Evolutionary conservation across 2,329 filamentous ascomycete genomes (phyloP), one percentile per base, ranked within the genome.

Genomic region (Cladosporium sphaerospermum): DNA sequence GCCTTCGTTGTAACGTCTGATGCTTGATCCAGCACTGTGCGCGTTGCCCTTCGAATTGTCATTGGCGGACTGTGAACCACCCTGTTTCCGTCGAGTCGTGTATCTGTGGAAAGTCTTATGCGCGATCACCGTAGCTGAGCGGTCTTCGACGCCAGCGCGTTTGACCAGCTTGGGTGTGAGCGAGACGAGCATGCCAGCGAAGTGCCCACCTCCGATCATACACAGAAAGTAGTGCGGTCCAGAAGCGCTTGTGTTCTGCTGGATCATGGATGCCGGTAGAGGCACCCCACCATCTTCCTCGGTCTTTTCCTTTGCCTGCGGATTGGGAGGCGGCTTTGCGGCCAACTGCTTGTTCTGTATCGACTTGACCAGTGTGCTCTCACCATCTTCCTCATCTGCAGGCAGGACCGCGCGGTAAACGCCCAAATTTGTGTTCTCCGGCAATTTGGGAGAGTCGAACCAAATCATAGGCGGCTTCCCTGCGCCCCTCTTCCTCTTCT

Each of bases 81-180:
- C 93, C 69, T 99, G 93, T 69, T 99, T 99, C 60, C 93, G 81
- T 59, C 93, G 80, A 5, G 93, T 99, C 0, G 95, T 99, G 67
- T 99, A 99, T 54, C 93, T 82, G 69, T 99, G 95, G 69, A 97
- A 99, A 0, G 92, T 96, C 75, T 99, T 99, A 71, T 97, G 92
- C 0, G 90, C 92, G 42, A 96, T 78, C 0, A 97, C 89, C 0
- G 86, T 86, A 5, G 92, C 89, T 64, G 95, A 88, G 50, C 89
- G 80, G 59, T 95, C 90, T 66, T 95, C 81, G 1, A 86, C 78
- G 0, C 87, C 86, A 13, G 78, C 74, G 49, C 82, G 82, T 66
- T 88, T 92, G 36, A 82, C 81, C 50, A 86, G 76, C 57, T 90
- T 88, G 0, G 93, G 91, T 0, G 89, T 83, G 3, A 97, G 78